A percentile compares a stretch with the other conserved stretches of the same genome.
Conservation (phyloP, 768 basidiomycete species). For the Mycena amicta region DNA sequence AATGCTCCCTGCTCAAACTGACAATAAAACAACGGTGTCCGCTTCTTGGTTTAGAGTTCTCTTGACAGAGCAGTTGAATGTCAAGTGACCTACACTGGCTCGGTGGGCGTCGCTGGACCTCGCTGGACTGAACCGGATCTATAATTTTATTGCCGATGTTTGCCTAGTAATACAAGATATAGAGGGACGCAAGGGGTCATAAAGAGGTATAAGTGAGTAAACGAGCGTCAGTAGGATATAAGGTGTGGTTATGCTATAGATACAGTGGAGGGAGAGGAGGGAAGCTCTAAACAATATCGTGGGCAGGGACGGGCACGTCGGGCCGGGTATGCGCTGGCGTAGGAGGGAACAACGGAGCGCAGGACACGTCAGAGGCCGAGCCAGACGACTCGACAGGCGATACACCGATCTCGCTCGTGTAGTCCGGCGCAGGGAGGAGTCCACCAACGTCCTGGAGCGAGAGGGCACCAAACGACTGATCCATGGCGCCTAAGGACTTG, state of each 20-base stretch:
- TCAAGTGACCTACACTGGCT: no score
- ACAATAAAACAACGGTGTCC: no score
- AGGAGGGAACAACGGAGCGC: neutral
- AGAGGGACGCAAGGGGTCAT: no score
- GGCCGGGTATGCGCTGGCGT: neutral
- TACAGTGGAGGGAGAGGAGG: neutral
- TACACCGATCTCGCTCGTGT: slow-evolving; percentile 39
- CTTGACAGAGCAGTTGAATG: no score
- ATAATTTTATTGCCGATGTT: no score
- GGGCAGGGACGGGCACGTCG: neutral
- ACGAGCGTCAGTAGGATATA: neutral
- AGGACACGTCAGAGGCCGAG: neutral
- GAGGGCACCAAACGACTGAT: neutral
- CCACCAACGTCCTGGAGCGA: slow-evolving; percentile 19
- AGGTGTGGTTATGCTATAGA: neutral
- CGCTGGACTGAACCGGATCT: no score
- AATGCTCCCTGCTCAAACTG: no score
- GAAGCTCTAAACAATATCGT: neutral
- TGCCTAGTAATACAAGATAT: no score
- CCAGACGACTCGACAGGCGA: neutral
- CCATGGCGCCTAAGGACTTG: neutral
- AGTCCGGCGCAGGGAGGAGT: slow-evolving; percentile 36
- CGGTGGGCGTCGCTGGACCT: no score
- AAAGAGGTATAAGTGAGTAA: slow-evolving; percentile 2
- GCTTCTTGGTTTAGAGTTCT: no score